Evolutionary conservation across 208 protist species (phyloP).

Genomic region (Perkinsela sp.): DNA sequence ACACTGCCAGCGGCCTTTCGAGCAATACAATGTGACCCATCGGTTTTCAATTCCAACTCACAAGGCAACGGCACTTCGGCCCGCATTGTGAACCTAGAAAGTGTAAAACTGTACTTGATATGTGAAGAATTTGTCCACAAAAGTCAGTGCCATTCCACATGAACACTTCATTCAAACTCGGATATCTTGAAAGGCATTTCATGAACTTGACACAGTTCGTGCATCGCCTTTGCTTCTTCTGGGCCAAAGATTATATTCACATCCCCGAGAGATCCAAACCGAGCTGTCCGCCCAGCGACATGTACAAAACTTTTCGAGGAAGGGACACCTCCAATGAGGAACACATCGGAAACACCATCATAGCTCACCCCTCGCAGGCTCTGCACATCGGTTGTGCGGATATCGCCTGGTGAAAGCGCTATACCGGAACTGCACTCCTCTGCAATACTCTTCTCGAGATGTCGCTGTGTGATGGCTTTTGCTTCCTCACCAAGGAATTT

Average conservation of each 20-base stretch:
- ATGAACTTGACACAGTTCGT: background rate
- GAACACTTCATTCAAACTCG: background rate
- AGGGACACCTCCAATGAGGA: background rate
- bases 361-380: background rate
- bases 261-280: background rate
- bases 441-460: background rate
- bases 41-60: too few species aligned
- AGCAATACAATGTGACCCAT: too few species aligned
- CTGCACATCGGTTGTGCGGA: background rate
- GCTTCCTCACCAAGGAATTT: background rate
- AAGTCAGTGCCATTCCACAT: too few species aligned
- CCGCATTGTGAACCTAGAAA: too few species aligned
- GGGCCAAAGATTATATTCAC: background rate
- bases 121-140: too few species aligned
- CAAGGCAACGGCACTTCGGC: too few species aligned
- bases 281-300: background rate
- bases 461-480: background rate
- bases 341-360: background rate
- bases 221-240: background rate
- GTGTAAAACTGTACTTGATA: too few species aligned
- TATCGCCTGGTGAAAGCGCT: background rate
- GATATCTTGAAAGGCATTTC: background rate
- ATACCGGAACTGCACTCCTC: background rate
- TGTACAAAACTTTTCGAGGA: background rate
- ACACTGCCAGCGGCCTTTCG: too few species aligned